phyloP scores from a whole-genome alignment of 306 rosid genomes.

The Vigna nakashimae region DNA sequence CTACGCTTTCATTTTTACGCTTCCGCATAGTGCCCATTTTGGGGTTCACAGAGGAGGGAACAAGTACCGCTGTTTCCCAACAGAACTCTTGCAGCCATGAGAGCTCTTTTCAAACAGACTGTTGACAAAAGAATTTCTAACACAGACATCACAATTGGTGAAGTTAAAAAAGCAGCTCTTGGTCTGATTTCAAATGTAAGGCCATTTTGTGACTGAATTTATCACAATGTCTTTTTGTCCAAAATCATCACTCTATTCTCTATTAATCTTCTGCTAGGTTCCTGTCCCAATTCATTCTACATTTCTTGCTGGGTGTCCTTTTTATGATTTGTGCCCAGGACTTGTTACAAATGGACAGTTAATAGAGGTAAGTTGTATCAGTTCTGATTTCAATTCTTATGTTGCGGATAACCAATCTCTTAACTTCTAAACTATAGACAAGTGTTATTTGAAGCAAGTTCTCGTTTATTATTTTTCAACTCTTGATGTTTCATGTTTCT shows the following conservation, averaged over 20 bases:
- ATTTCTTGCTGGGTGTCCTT: slow-evolving; percentile 74
- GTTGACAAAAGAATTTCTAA: too few relatives aligned
- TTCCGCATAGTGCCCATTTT: too few relatives aligned
- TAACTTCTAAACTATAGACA: neutral
- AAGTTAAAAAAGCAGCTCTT: slow-evolving; percentile 66
- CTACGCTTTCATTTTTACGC: too few relatives aligned
- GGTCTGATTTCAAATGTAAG: slow-evolving; percentile 74
- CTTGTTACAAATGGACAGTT: slow-evolving; percentile 67
- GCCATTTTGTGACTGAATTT: slow-evolving; percentile 39
- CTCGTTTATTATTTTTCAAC: slow-evolving; percentile 9
- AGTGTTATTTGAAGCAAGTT: slow-evolving; percentile 23
- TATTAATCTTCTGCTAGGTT: slow-evolving; percentile 58
- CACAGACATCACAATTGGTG: slow-evolving; percentile 55
- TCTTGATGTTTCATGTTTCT: slow-evolving; percentile 12
- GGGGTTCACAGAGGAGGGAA: too few relatives aligned
- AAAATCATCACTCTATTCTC: slow-evolving; percentile 38
- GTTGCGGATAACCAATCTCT: slow-evolving; percentile 1
- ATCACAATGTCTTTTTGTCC: slow-evolving; percentile 27
- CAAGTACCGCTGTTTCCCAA: too few relatives aligned
- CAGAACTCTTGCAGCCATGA: slow-evolving; percentile 46
- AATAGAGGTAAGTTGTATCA: slow-evolving; percentile 58
- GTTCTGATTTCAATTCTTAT: slow-evolving; percentile 33
- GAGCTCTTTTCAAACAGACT: slow-evolving; percentile 52
- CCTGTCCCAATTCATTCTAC: slow-evolving; percentile 61
- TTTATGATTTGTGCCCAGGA: slow-evolving; percentile 50